Base-by-base conservation (phyloP, 75 land plant genomes). In the Pseudotsuga menziesii region DNA sequence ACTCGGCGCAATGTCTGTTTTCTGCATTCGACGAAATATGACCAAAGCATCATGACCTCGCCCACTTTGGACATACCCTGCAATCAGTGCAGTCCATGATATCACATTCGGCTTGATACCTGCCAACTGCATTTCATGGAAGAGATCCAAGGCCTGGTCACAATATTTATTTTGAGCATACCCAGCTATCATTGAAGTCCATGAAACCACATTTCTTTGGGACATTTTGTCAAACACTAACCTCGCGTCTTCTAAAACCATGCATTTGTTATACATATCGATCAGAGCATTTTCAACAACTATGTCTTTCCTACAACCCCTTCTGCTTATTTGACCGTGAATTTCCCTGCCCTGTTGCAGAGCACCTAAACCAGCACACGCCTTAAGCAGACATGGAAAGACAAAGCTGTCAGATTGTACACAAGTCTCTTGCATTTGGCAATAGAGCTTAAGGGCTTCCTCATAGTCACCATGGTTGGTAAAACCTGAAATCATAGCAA, bases 51-150 rank as follows among this genome's bases (percentile, higher is more conserved):
- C 83, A 6, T 77, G 75, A 56, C 23, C 58, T 58, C 16, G 56
- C 17, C 70, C 72, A 56, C 70, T 57, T n/a, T 44, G 25, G 4
- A 64, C 57, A 70, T 80, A 69, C 35, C 83, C 89, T 12, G 39
- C 20, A 29, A 87, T 80, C 77, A 87, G 57, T 16, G 62, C 62
- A 5, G 85, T 87, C 89, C 89, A 87, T 16, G 83, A 79, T 7
- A 83, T 85, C 14, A 75, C 81, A 75, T 79, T 78, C 11, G 84
- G 80, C 61, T 75, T 74, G 48, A 78, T 44, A 58, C 75, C 81
- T 29, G 32, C 64, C 54, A 17, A 3, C 60, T 72, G 26, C 83
- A 81, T 81, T 48, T 77, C 57, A 57, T 73, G 32, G 35, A 78
- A 74, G 5, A 58, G 57, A n/a, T 61, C 44, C 61, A 82, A 74